Percentiles rank a stretch among this genome's conserved stretches.
These are phyloP conservation scores for Sicyos baderoa DNA, from an alignment of 306 rosid species.

Conservation along the genomic window DNA sequence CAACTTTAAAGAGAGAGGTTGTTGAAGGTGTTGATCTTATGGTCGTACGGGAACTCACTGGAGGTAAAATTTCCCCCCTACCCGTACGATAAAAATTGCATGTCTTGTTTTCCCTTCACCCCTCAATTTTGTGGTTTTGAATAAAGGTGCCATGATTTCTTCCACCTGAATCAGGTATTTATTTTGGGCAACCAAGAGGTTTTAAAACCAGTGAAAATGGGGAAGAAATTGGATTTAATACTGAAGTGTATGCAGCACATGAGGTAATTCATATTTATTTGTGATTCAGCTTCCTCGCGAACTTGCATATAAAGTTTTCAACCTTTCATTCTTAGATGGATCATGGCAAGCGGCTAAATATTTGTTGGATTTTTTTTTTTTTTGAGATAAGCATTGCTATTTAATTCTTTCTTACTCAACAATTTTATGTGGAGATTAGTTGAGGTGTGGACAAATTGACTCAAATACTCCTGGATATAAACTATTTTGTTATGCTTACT, in stretches of 20 bases:
- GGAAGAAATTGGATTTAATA: conserved; percentile 76
- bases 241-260: conserved; percentile 61
- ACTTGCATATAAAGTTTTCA: neutral
- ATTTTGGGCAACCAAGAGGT: conserved; percentile 91
- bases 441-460: too few relatives aligned
- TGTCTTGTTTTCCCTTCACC: neutral
- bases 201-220: conserved; percentile 56
- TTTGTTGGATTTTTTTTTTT: neutral
- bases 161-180: conserved; percentile 49
- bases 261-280: conserved; percentile 45
- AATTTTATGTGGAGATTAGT: neutral
- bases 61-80: conserved; percentile 44
- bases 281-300: neutral
- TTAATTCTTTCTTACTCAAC: neutral
- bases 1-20: conserved; percentile 80
- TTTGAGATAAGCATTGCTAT: neutral
- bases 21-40: conserved; percentile 86
- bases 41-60: conserved; percentile 92
- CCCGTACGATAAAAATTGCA: neutral
- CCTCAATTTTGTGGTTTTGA: neutral
- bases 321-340: neutral
- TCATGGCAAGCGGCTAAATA: neutral
- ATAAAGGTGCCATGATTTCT: conserved; percentile 9
- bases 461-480: neutral
- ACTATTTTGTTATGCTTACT: neutral